These are phyloP conservation scores for Trichophyton mentagrophytes DNA, from an alignment of 2,329 filamentous ascomycete genomes.

Conservation along the genomic window DNA sequence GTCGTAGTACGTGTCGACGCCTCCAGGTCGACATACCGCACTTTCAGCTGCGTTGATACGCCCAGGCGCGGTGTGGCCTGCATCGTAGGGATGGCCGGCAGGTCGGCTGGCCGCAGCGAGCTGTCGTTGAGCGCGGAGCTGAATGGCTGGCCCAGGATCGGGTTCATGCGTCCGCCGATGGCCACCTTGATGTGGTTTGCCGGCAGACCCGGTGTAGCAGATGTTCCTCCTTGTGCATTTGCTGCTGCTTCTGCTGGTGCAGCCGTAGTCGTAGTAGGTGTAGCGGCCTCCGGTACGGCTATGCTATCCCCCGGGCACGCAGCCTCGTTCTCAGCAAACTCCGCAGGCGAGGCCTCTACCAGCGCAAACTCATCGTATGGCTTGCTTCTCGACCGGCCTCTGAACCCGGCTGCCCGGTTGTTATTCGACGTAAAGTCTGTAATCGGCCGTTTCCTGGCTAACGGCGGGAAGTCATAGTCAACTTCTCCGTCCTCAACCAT, in stretches of 20 bases:
- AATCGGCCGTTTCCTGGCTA: slow-evolving; percentile 45
- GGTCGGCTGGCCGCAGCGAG: slow-evolving; percentile 35
- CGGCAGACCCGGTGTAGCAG: neutral
- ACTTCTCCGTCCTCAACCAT: slow-evolving; percentile 58
- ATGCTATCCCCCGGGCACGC: slow-evolving; percentile 40
- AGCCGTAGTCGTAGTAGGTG: slow-evolving; percentile 15
- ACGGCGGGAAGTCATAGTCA: slow-evolving; percentile 52
- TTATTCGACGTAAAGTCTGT: slow-evolving; percentile 56
- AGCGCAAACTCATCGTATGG: slow-evolving; percentile 56
- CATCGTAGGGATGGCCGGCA: slow-evolving; percentile 30
- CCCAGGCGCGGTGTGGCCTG: slow-evolving; percentile 45
- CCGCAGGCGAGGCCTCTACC: slow-evolving; percentile 44
- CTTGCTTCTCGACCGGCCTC: slow-evolving; percentile 48
- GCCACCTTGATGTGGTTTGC: slow-evolving; percentile 16
- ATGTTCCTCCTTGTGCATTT: neutral
- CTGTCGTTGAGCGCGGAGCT: slow-evolving; percentile 35
- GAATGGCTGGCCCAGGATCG: slow-evolving; percentile 35
- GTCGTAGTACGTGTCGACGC: slow-evolving; percentile 42
- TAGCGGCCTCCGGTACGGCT: slow-evolving; percentile 21
- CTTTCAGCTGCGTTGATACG: slow-evolving; percentile 44
- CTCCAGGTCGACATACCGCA: slow-evolving; percentile 49
- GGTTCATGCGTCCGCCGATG: slow-evolving; percentile 22
- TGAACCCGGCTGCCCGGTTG: slow-evolving; percentile 42
- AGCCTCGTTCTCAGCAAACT: slow-evolving; percentile 47
- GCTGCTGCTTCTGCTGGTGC: slow-evolving; percentile 12